Conservation (phyloP, 2,329 filamentous ascomycete genomes). For the Akanthomyces lecanii region DNA sequence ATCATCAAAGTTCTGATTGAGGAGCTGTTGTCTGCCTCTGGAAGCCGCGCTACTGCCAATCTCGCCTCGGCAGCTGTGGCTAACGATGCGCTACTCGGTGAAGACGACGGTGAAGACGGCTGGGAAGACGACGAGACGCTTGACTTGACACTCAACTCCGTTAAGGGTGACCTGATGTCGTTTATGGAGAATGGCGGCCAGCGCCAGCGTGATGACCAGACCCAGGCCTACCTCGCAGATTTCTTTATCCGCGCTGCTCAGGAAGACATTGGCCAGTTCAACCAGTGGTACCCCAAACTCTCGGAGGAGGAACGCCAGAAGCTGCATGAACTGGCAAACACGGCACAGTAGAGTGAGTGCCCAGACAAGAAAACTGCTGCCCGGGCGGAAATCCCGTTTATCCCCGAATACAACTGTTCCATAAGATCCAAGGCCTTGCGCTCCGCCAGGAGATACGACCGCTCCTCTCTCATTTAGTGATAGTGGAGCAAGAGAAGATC, state of each 20-base stretch:
- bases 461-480: background rate
- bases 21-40: conserved; percentile 79
- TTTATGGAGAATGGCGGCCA: conserved; percentile 57
- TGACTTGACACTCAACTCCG: conserved; percentile 67
- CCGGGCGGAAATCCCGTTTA: background rate
- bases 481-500: background rate
- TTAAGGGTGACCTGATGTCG: conserved; percentile 75
- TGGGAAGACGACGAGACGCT: conserved; percentile 77
- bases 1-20: conserved; percentile 95
- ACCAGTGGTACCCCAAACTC: conserved; percentile 53
- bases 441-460: background rate
- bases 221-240: conserved; percentile 74
- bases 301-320: conserved; percentile 54
- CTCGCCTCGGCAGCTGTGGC: conserved; percentile 61
- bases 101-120: conserved; percentile 78
- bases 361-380: background rate
- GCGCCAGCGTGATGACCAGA: conserved; percentile 82
- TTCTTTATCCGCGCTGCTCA: conserved; percentile 66
- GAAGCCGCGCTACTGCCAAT: conserved; percentile 55
- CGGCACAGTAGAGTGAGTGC: conserved; percentile 27
- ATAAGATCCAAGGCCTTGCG: background rate
- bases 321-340: conserved; percentile 48
- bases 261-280: conserved; percentile 54
- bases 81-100: conserved; percentile 54
- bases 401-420: background rate